Percentiles rank a stretch among this genome's conserved stretches.
phyloP scores from a whole-genome alignment of 2,329 filamentous ascomycete genomes.

The Lachnellula subtilissima region DNA sequence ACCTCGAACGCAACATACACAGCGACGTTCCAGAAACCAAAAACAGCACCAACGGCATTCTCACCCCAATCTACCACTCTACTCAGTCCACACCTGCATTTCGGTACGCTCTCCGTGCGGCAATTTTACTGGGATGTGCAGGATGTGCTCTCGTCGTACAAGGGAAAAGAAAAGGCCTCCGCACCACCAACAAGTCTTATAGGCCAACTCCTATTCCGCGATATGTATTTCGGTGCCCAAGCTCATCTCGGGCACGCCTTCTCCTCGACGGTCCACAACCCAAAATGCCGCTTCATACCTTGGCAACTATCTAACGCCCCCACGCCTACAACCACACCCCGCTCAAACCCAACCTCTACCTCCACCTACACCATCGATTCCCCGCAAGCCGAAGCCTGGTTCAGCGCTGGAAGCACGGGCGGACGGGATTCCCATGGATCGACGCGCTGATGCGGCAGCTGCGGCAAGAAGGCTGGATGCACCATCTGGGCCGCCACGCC shows the following conservation, averaged over 20 bases:
- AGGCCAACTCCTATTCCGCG: slow-evolving; percentile 70
- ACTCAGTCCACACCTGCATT: slow-evolving; percentile 69
- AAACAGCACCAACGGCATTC: slow-evolving; percentile 69
- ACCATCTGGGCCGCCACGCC: slow-evolving; percentile 72
- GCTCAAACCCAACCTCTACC: slow-evolving; percentile 42
- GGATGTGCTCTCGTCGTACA: slow-evolving; percentile 54
- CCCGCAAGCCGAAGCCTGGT: slow-evolving; percentile 57
- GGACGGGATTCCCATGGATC: slow-evolving; percentile 75
- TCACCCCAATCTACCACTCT: slow-evolving; percentile 69
- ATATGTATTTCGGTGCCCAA: slow-evolving; percentile 81
- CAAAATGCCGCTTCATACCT: slow-evolving; percentile 67
- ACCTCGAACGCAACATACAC: slow-evolving; percentile 61
- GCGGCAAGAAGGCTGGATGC: slow-evolving; percentile 69
- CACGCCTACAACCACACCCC: slow-evolving; percentile 42
- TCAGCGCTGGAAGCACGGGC: slow-evolving; percentile 64
- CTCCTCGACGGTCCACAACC: slow-evolving; percentile 60
- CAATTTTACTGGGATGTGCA: slow-evolving; percentile 70
- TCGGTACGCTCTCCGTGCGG: slow-evolving; percentile 65
- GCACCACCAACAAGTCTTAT: slow-evolving; percentile 62
- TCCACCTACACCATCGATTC: slow-evolving; percentile 58
- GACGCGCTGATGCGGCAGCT: slow-evolving; percentile 77
- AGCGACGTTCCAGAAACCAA: slow-evolving; percentile 71
- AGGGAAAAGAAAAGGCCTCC: slow-evolving; percentile 50
- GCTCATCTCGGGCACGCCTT: slow-evolving; percentile 61
- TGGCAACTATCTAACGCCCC: slow-evolving; percentile 56